Evolutionary conservation across 768 basidiomycete species (phyloP), one percentile per base, ranked within the genome.

Genomic region (Cyclocybe aegerita): DNA sequence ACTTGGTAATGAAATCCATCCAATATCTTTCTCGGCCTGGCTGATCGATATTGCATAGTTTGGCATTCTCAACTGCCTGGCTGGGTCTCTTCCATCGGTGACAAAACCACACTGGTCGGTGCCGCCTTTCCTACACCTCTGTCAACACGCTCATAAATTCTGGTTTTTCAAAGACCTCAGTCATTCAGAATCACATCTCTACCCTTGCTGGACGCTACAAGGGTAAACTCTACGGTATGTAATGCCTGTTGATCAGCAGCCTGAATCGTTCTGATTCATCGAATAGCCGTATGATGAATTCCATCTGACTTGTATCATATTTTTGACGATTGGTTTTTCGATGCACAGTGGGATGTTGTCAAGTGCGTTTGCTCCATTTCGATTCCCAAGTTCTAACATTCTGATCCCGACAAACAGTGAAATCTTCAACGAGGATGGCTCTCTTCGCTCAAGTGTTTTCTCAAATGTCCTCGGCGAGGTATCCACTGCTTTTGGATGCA

Each of bases 371-470:
- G 4, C 7, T 12, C 9, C 39, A 43, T 48, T 54, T 61, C 37
- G 29, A 12, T 4, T 14, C 8, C 14, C 34, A 7, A 7, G 10
- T 23, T 61, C 59, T 39, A 49, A 67, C 37, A 65, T 62, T 55
- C 7, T 51, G 30, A 7, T 36, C 11, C 23, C 1, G 40, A 29
- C 9, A 23, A 23, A 23, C 41, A 74, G 73, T 50, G 78, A 80
- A 62, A 76, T 76, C 47, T 70, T 81, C 60, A 78, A 79, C 62
- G 79, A 80, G 51, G 73, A 79, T 56, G 78, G 79, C 39, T 69
- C 67, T 44, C 57, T 79, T 45, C 70, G 75, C 29, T 70, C 67
- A 33, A 73, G 73, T 50, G 74, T 80, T 37, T 80, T 78, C 66
- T 75, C 59, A 45, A 74, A 75, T 48, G 74, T 78, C 35, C 65